These are phyloP conservation scores for Acer campestre DNA, from an alignment of 345 rosid species.

Conservation along the genomic window DNA sequence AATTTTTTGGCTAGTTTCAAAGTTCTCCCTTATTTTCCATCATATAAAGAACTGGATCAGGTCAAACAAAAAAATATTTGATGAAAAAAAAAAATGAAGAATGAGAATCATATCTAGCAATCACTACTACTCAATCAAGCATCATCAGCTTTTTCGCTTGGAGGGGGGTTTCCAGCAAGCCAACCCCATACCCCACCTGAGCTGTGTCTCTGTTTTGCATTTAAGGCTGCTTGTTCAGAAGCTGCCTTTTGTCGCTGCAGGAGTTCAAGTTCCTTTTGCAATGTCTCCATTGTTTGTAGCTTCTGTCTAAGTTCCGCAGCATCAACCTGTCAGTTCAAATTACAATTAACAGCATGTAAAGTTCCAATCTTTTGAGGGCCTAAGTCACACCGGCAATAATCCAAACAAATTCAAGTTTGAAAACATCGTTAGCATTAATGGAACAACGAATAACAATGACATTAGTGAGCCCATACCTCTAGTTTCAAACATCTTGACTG, in stretches of 20 bases:
- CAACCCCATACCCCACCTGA: slow-evolving; percentile 98
- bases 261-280: slow-evolving; percentile 89
- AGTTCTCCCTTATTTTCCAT: slow-evolving; percentile 35
- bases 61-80: neutral
- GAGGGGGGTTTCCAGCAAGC: slow-evolving; percentile 79
- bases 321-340: slow-evolving; percentile 68
- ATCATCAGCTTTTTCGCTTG: slow-evolving; percentile 26
- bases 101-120: slow-evolving; percentile 22
- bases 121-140: slow-evolving; percentile 27
- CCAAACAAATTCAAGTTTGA: neutral
- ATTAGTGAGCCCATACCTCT: slow-evolving; percentile 57
- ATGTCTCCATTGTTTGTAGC: slow-evolving; percentile 82
- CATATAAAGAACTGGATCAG: slow-evolving; percentile 18
- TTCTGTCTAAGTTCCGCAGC: slow-evolving; percentile 95
- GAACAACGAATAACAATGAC: neutral
- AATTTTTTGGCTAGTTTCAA: no score
- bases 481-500: slow-evolving; percentile 98
- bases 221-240: slow-evolving; percentile 84
- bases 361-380: neutral
- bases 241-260: slow-evolving; percentile 95
- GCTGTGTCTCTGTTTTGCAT: slow-evolving; percentile 69
- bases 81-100: slow-evolving; percentile 15
- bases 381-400: neutral
- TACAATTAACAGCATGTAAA: neutral
- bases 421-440: neutral